Evolutionary conservation across 2,329 filamentous ascomycete species (phyloP), one percentile per base, ranked within the genome.

Genomic region (Pseudopithomyces maydicus): DNA sequence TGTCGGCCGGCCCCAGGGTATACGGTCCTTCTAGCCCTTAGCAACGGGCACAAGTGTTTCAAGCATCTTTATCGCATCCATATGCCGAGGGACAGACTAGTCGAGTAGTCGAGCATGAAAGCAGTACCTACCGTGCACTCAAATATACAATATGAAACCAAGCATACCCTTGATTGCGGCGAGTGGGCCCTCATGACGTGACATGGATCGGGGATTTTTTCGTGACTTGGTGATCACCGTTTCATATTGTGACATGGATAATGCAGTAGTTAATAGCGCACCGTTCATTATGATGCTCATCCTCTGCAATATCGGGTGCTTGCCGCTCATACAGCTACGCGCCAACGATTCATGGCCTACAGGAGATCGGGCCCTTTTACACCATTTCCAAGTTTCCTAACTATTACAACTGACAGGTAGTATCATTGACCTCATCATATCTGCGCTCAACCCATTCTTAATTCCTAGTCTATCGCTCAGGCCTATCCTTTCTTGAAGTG

Each of bases 221-320:
- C 45, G 42, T 50, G 36, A 46, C 59, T 57, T 46, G 61, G 54
- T 52, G 54, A 64, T 64, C 62, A 53, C 47, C 12, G 57, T 63
- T 63, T 63, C 62, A 60, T 22, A 14, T 45, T 36, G 43, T 32
- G 58, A 48, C 58, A 60, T 53, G 63, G 61, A 58, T 59, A 6
- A 8, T 36, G 29, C 38, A 54, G 45, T 52, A 32, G 50, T 46
- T 43, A 46, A 29, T 58, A 35, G 17, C 42, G 23, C 48, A 33
- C 6, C 29, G 14, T 42, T 26, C 26, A 42, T 51, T 41, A 41
- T 42, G 22, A 11, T 15, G 6, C 6, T 42, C 42, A 14, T 29
- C 15, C 17, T 17, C 2, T 15, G 3, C 41, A 3, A 15, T 29
- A 51, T 11, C 38, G 7, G 10, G 19, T n/a, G 7, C n/a, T 41